Evolutionary conservation across 495 filamentous ascomycete genomes (phyloP).

Genomic region (Parachaetomium inaequale): DNA sequence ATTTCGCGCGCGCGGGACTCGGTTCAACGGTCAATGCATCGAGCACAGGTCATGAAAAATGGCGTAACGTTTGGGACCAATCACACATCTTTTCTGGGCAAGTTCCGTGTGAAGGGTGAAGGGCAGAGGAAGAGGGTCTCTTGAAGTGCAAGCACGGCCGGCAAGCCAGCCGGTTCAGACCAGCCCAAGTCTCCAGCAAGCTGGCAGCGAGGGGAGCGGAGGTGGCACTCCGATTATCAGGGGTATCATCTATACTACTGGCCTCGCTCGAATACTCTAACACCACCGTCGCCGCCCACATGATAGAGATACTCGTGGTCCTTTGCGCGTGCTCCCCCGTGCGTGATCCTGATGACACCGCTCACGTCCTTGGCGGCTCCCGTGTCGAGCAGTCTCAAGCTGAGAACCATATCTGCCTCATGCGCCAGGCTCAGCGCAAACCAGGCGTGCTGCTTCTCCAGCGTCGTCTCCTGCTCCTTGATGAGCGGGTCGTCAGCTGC

Average conservation of each 20-base stretch:
- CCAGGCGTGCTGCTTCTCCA: slow-evolving; percentile 66
- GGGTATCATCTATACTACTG: slow-evolving; percentile 29
- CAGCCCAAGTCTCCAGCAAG: slow-evolving; percentile 1
- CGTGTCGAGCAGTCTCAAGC: slow-evolving; percentile 72
- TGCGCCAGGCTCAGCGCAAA: slow-evolving; percentile 71
- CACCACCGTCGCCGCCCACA: slow-evolving; percentile 70
- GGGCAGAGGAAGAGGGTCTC: background rate
- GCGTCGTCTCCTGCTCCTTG: slow-evolving; percentile 50
- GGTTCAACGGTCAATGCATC: slow-evolving; percentile 31
- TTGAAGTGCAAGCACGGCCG: slow-evolving; percentile 4
- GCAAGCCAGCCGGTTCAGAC: background rate
- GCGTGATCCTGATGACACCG: slow-evolving; percentile 77
- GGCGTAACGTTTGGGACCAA: slow-evolving; percentile 32
- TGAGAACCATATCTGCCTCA: slow-evolving; percentile 63
- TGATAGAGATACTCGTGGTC: slow-evolving; percentile 79
- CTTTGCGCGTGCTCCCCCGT: slow-evolving; percentile 42
- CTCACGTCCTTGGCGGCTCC: slow-evolving; percentile 86
- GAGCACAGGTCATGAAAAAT: slow-evolving; percentile 35
- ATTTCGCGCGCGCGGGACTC: slow-evolving; percentile 28
- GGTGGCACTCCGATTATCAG: background rate
- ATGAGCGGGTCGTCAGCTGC: slow-evolving; percentile 69
- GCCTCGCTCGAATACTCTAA: slow-evolving; percentile 76
- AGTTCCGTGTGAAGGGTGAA: slow-evolving; percentile 14
- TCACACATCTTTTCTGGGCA: slow-evolving; percentile 15
- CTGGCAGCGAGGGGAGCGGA: background rate